Evolutionary conservation across 352 stramenopile species (phyloP).

Genomic region (Pythium brassicae): DNA sequence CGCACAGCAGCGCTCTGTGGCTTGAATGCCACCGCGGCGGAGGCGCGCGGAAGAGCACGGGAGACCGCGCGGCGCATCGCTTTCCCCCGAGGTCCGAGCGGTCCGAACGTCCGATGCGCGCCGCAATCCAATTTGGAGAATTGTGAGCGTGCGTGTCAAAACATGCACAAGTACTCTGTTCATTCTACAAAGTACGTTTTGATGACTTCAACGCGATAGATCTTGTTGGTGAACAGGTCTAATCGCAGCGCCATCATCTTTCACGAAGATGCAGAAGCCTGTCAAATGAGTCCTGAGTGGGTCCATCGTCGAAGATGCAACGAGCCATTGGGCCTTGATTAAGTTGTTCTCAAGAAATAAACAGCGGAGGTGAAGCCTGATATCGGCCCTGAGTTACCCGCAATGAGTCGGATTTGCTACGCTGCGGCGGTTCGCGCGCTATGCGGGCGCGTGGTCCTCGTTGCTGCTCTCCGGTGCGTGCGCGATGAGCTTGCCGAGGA

Average conservation of each 20-base stretch:
- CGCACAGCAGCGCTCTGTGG: not conserved
- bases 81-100: not conserved
- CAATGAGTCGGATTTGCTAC: not conserved
- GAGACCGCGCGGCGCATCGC: slow-evolving; percentile 10
- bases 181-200: not conserved
- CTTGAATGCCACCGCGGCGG: not conserved
- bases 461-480: slow-evolving; percentile 12
- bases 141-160: not conserved
- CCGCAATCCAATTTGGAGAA: not conserved
- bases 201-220: not conserved
- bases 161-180: not conserved
- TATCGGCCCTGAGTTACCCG: no score
- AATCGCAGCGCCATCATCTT: no score
- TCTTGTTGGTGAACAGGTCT: no score
- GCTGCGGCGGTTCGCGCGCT: not conserved
- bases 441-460: slow-evolving; percentile 3
- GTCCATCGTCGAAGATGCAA: no score
- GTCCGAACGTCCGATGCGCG: not conserved
- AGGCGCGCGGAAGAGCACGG: slow-evolving; percentile 9
- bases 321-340: no score
- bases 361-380: not conserved
- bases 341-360: not conserved
- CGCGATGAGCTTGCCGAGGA: slow-evolving; percentile 64
- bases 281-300: no score
- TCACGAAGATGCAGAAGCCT: no score